Conservation (phyloP, 768 basidiomycete species). For the Lentinula aciculospora region DNA sequence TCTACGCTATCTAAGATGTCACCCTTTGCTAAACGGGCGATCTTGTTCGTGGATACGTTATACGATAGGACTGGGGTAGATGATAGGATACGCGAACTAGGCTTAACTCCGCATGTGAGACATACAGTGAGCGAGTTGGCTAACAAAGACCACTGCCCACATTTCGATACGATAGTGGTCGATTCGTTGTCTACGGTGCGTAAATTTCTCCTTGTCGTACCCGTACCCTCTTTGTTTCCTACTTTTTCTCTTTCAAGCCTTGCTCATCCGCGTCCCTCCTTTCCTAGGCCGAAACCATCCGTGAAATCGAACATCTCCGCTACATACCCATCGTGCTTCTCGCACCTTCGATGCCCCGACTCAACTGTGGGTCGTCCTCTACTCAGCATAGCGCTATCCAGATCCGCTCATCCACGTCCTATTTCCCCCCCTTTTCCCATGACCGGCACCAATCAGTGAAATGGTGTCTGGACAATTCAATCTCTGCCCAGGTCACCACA, state of each 20-base stretch:
- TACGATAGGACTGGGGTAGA: conserved; percentile 72
- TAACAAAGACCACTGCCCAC: conserved; percentile 75
- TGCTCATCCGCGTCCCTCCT: not conserved
- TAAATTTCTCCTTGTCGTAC: conserved; percentile 21
- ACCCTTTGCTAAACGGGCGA: conserved; percentile 81
- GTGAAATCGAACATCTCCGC: conserved; percentile 90
- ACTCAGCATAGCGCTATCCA: conserved; percentile 4
- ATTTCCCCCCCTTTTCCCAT: conserved; percentile 8
- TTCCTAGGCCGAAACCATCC: conserved; percentile 75
- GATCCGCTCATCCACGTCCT: conserved; percentile 4
- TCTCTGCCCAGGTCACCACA: conserved; percentile 90
- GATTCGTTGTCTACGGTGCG: conserved; percentile 82
- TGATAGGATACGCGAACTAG: conserved; percentile 71
- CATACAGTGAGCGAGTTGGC: conserved; percentile 77
- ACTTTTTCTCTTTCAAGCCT: not conserved
- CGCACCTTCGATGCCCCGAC: conserved; percentile 68
- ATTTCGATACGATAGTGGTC: conserved; percentile 93
- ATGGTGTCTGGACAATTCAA: conserved; percentile 96
- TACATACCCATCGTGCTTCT: conserved; percentile 95
- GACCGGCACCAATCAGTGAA: conserved; percentile 51
- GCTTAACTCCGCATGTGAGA: conserved; percentile 70
- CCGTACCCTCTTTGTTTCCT: not conserved
- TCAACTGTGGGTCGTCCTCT: conserved; percentile 54
- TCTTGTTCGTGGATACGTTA: conserved; percentile 88
- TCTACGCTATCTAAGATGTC: conserved; percentile 72